A percentile compares a stretch with the other conserved stretches of the same genome.
Conservation (phyloP, 192 early-diverging fungal species). For the Dissophora globulifera region DNA sequence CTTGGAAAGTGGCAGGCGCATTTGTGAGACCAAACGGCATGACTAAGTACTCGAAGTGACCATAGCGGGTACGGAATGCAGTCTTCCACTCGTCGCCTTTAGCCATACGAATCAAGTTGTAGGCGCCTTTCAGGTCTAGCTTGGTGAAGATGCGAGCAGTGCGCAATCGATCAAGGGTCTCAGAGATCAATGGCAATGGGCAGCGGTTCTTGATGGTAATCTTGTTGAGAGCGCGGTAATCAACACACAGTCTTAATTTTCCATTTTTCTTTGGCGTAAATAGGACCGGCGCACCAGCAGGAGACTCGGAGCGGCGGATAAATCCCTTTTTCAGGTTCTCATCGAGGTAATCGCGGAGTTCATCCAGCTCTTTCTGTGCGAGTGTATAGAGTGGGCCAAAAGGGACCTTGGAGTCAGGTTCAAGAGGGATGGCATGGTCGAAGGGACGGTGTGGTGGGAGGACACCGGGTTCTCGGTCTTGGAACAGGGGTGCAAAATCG, state of each 20-base stretch:
- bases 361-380: conserved; percentile 17
- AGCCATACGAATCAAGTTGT: conserved; percentile 55
- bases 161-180: conserved; percentile 46
- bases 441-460: not conserved
- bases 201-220: conserved; percentile 59
- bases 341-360: conserved; percentile 22
- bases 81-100: conserved; percentile 47
- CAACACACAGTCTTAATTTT: conserved; percentile 3
- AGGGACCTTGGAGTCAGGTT: not conserved
- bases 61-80: conserved; percentile 25
- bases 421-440: conserved; percentile 15
- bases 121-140: conserved; percentile 57
- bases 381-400: conserved; percentile 25
- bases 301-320: conserved; percentile 8
- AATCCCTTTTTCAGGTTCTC: conserved; percentile 13
- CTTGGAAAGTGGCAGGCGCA: conserved; percentile 66
- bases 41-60: conserved; percentile 62
- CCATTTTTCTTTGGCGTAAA: conserved; percentile 14
- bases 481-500: conserved; percentile 1
- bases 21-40: conserved; percentile 73
- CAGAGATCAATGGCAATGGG: no score
- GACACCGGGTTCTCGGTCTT: not conserved
- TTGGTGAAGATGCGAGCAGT: conserved; percentile 53
- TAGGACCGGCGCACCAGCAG: conserved; percentile 7
- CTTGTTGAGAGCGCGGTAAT: conserved; percentile 63